Percentiles rank a stretch among this genome's conserved stretches.
Evolutionary conservation across 1,284 basidiomycete genomes (phyloP).

Genomic region (Mycosarcoma maydis): DNA sequence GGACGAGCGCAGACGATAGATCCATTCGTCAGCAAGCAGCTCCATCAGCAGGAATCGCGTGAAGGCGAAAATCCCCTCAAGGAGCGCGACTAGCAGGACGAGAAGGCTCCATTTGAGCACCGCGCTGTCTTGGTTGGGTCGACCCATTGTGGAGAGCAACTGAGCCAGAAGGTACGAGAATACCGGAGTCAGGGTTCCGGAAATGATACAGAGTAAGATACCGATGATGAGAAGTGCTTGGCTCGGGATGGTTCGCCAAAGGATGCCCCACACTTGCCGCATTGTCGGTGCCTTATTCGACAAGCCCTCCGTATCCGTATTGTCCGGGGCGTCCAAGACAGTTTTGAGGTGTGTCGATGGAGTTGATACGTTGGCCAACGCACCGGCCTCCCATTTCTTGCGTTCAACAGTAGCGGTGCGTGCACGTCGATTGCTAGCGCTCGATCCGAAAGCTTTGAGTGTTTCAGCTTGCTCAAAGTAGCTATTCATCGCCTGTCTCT

Average conservation of each 20-base stretch:
- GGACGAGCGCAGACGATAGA: slow-evolving; percentile 74
- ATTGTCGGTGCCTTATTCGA: slow-evolving; percentile 3
- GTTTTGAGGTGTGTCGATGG: neutral
- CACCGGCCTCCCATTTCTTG: slow-evolving; percentile 13
- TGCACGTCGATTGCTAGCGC: slow-evolving; percentile 30
- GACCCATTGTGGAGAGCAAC: slow-evolving; percentile 73
- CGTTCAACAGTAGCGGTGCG: slow-evolving; percentile 6
- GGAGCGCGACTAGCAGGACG: slow-evolving; percentile 76
- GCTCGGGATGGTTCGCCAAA: slow-evolving; percentile 79
- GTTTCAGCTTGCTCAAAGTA: slow-evolving; percentile 38
- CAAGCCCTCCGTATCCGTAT: neutral
- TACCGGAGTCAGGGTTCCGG: slow-evolving; percentile 85
- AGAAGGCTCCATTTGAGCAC: slow-evolving; percentile 54
- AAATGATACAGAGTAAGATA: slow-evolving; percentile 71
- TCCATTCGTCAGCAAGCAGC: slow-evolving; percentile 79
- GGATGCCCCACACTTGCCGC: slow-evolving; percentile 61
- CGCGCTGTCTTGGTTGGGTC: slow-evolving; percentile 74
- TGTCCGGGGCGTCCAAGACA: neutral
- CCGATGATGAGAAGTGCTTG: slow-evolving; percentile 79
- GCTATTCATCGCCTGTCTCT: slow-evolving; percentile 30
- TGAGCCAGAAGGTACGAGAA: slow-evolving; percentile 89
- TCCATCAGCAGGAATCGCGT: slow-evolving; percentile 72
- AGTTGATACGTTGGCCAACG: neutral
- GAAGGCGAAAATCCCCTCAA: slow-evolving; percentile 80
- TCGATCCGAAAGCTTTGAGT: slow-evolving; percentile 26